Conservation (phyloP, 2,329 filamentous ascomycete species). For the Gnomoniopsis sp. region DNA sequence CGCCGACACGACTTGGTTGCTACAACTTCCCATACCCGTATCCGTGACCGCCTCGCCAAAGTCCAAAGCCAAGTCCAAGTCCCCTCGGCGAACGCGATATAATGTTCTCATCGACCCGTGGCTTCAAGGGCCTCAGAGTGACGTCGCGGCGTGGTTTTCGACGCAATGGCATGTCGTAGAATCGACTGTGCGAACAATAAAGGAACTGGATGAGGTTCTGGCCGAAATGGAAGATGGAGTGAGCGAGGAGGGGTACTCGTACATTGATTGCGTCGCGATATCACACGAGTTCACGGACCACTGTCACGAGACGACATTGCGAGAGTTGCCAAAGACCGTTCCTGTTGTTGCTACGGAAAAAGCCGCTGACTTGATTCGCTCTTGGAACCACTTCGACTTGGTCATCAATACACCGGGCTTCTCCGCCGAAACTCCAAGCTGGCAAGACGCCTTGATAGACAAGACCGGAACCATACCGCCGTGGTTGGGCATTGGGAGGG, state of each 20-base stretch:
- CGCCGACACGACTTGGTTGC: slow-evolving; percentile 64
- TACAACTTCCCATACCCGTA: slow-evolving; percentile 58
- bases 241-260: slow-evolving; percentile 23
- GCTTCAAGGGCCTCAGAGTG: slow-evolving; percentile 59
- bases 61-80: neutral
- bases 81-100: slow-evolving; percentile 50
- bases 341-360: slow-evolving; percentile 59
- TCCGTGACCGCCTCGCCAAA: slow-evolving; percentile 15
- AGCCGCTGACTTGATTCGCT: slow-evolving; percentile 52
- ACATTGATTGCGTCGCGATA: slow-evolving; percentile 57
- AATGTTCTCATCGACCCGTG: slow-evolving; percentile 66
- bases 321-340: slow-evolving; percentile 48
- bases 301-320: slow-evolving; percentile 59
- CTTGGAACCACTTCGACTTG: slow-evolving; percentile 57
- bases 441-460: slow-evolving; percentile 24
- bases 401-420: slow-evolving; percentile 51
- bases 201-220: slow-evolving; percentile 51
- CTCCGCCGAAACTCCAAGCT: slow-evolving; percentile 22
- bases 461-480: slow-evolving; percentile 40
- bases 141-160: slow-evolving; percentile 62
- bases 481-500: slow-evolving; percentile 59
- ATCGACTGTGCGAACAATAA: slow-evolving; percentile 51
- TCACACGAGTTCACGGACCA: slow-evolving; percentile 69
- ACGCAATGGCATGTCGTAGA: slow-evolving; percentile 60
- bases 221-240: slow-evolving; percentile 40